phyloP scores from a whole-genome alignment of 2,329 filamentous ascomycete species.

The Penicillium sp. region DNA sequence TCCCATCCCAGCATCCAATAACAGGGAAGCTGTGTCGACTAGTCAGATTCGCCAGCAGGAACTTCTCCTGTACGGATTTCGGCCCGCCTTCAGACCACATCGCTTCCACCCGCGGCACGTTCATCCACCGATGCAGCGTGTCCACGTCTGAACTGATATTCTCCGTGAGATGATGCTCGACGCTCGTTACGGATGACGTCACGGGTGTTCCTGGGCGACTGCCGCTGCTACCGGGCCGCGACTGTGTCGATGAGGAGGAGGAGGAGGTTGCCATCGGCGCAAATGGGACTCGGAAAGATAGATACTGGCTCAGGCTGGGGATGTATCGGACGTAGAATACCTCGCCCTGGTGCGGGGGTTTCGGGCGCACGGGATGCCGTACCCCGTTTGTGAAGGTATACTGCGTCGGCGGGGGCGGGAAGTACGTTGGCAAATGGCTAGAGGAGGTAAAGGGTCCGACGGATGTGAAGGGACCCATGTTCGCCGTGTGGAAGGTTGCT shows the following conservation, averaged over 20 bases:
- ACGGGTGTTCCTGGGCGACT: constrained; percentile 26
- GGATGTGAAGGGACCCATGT: constrained; percentile 29
- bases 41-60: constrained; percentile 63
- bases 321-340: constrained; percentile 87
- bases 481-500: constrained; percentile 37
- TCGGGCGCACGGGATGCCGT: constrained; percentile 81
- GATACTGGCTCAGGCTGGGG: constrained; percentile 74
- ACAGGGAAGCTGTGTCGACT: constrained; percentile 79
- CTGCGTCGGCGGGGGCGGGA: constrained; percentile 75
- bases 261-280: constrained; percentile 43
- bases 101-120: constrained; percentile 73
- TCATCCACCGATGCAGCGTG: constrained; percentile 83
- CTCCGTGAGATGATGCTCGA: constrained; percentile 41
- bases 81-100: constrained; percentile 73
- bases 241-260: too few species aligned
- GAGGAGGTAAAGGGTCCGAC: constrained; percentile 72
- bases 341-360: constrained; percentile 84
- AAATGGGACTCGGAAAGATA: constrained; percentile 80
- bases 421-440: constrained; percentile 86
- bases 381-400: constrained; percentile 74
- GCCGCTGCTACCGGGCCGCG: constrained; percentile 52
- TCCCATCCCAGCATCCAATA: constrained; percentile 89
- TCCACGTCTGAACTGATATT: constrained; percentile 56
- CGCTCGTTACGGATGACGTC: constrained; percentile 37
- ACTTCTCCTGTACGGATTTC: constrained; percentile 57